Evolutionary conservation across 2,329 filamentous ascomycete species (phyloP).

Genomic region (Rhinocladiella mackenziei): DNA sequence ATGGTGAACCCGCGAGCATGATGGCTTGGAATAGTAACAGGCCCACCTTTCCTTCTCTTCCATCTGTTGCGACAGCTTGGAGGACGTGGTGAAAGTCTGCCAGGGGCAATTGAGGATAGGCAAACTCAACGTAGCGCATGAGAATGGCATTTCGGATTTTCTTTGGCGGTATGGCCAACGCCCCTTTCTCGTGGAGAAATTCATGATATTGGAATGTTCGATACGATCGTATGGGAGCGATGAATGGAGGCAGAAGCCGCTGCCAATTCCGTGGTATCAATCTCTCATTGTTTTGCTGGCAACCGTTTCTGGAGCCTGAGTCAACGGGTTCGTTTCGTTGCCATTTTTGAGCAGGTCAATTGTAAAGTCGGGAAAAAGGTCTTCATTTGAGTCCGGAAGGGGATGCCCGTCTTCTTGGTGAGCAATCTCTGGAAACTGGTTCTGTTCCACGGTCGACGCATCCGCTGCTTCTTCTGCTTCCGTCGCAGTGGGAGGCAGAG

Average conservation of each 20-base stretch:
- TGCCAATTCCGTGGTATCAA: background rate
- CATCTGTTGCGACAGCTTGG: conserved; percentile 54
- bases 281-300: too few species aligned
- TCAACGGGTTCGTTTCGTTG: too few species aligned
- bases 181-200: conserved; percentile 71
- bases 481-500: too few species aligned
- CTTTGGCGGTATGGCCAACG: conserved; percentile 67
- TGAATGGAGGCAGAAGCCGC: conserved; percentile 48
- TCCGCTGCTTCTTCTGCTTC: too few species aligned
- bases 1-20: conserved; percentile 87
- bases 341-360: conserved; percentile 1
- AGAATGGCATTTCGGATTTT: conserved; percentile 74
- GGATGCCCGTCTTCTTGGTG: background rate
- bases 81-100: conserved; percentile 63
- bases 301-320: too few species aligned
- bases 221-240: conserved; percentile 72
- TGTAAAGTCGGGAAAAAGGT: conserved; percentile 16
- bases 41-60: conserved; percentile 54
- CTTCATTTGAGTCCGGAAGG: conserved; percentile 3
- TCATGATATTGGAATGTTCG: conserved; percentile 77
- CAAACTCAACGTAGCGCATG: conserved; percentile 77
- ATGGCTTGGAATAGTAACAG: conserved; percentile 86
- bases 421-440: too few species aligned
- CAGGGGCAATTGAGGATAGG: conserved; percentile 89
- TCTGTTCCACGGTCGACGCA: too few species aligned